Evolutionary conservation across 768 basidiomycete genomes (phyloP).

Genomic region (Lentinula detonsa): DNA sequence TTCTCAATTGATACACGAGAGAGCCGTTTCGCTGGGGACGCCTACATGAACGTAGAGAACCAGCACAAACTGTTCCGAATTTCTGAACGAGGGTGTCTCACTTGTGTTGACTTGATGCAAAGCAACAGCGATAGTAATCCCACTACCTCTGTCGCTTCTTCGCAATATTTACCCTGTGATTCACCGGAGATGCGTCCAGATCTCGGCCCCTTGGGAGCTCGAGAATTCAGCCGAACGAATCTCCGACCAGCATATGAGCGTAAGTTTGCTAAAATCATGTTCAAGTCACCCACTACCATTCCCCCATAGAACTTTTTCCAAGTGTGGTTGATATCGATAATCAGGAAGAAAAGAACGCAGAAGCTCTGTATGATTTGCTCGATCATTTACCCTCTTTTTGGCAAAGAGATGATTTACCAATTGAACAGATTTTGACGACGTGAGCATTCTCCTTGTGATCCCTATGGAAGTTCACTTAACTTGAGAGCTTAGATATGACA

Average conservation of each 20-base stretch:
- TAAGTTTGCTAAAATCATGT: constrained; percentile 22
- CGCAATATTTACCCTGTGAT: constrained; percentile 5
- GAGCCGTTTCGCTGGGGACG: constrained; percentile 18
- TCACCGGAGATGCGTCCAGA: constrained; percentile 20
- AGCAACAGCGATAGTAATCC: constrained; percentile 8
- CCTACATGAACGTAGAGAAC: constrained; percentile 21
- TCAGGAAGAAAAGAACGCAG: constrained; percentile 28
- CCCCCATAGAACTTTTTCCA: not conserved
- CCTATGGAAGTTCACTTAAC: not conserved
- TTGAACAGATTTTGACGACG: constrained; percentile 59
- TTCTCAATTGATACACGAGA: constrained; percentile 4
- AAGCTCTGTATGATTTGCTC: constrained; percentile 40
- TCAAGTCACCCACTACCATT: not conserved
- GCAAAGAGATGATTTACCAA: constrained; percentile 40
- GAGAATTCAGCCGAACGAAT: constrained; percentile 41
- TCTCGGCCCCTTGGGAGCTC: constrained; percentile 37
- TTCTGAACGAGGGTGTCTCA: constrained; percentile 39
- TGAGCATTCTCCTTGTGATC: constrained; percentile 21
- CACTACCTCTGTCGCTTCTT: not conserved
- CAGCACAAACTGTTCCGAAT: constrained; percentile 32
- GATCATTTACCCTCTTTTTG: constrained; percentile 52
- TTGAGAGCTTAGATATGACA: constrained; percentile 45
- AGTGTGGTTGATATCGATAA: constrained; percentile 15
- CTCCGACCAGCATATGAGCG: constrained; percentile 50
- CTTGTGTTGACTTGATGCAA: constrained; percentile 31